Evolutionary conservation across 805 yeast species (phyloP).

Genomic region (Wickerhamiella shivajii): DNA sequence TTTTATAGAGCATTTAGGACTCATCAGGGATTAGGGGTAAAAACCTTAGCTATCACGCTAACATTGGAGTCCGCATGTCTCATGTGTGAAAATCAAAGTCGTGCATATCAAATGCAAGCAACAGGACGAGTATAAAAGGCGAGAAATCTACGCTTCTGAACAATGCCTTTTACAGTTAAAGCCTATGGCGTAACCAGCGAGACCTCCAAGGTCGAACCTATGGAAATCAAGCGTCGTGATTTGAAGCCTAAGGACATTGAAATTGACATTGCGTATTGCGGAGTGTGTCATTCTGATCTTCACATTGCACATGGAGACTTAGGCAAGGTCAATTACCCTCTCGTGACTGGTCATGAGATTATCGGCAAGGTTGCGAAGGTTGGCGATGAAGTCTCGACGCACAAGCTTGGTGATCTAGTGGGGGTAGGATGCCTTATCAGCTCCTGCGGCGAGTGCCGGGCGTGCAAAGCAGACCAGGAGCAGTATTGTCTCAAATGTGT

Average conservation of each 20-base stretch:
- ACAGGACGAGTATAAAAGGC: too few relatives aligned
- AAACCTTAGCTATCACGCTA: too few relatives aligned
- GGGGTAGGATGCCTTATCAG: conserved; percentile 31
- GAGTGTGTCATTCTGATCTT: conserved; percentile 87
- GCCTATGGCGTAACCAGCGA: neutral
- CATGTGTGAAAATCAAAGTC: too few relatives aligned
- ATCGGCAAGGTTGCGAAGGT: conserved; percentile 71
- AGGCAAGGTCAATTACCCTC: conserved; percentile 65
- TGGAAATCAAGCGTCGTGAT: conserved; percentile 29
- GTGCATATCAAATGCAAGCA: too few relatives aligned
- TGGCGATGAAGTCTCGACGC: conserved; percentile 54
- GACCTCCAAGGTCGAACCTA: neutral
- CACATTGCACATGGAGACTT: conserved; percentile 93
- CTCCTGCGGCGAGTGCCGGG: neutral
- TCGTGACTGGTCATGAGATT: conserved; percentile 84
- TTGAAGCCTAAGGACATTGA: conserved; percentile 68
- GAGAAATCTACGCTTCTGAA: too few relatives aligned
- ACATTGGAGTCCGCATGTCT: too few relatives aligned
- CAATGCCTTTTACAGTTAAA: conserved; percentile 2
- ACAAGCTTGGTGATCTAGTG: conserved; percentile 66
- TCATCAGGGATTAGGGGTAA: too few relatives aligned
- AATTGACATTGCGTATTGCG: conserved; percentile 71
- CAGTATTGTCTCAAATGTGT: neutral
- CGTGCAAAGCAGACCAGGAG: neutral
- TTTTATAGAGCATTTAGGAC: too few relatives aligned